These are phyloP conservation scores for Lichtheimia corymbifera DNA, from an alignment of 371 early-diverging fungal species.

Conservation along the genomic window DNA sequence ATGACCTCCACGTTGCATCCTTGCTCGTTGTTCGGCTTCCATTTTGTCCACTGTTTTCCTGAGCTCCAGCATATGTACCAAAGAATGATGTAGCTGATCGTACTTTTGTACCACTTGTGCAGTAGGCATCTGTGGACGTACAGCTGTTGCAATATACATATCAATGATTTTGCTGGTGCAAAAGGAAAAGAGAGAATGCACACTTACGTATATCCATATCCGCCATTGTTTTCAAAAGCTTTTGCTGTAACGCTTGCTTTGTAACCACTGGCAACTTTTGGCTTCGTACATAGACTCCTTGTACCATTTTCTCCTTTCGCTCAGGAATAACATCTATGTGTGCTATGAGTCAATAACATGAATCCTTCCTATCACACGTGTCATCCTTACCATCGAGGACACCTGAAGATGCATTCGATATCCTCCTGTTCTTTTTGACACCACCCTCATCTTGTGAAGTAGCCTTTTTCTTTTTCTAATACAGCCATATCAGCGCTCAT, in stretches of 20 bases:
- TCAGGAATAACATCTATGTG: conserved; percentile 38
- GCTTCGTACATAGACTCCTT: conserved; percentile 77
- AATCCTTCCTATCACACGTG: conserved; percentile 1
- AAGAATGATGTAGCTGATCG: conserved; percentile 70
- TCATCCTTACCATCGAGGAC: conserved; percentile 28
- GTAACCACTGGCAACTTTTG: conserved; percentile 64
- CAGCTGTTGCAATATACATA: conserved; percentile 38
- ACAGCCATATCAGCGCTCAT: not conserved
- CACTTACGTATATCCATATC: conserved; percentile 63
- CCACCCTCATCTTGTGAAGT: conserved; percentile 17
- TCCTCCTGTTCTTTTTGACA: conserved; percentile 36
- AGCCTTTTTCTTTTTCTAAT: conserved; percentile 41
- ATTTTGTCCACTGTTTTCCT: conserved; percentile 81
- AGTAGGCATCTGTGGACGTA: conserved; percentile 81
- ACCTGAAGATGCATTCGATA: conserved; percentile 37
- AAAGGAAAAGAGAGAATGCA: not conserved
- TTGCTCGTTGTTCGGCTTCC: conserved; percentile 63
- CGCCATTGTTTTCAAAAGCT: conserved; percentile 66
- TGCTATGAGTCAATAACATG: not conserved
- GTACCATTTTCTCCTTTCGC: conserved; percentile 67
- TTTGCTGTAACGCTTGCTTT: conserved; percentile 64
- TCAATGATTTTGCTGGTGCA: conserved; percentile 29
- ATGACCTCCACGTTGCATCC: conserved; percentile 7
- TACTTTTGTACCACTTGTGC: conserved; percentile 71
- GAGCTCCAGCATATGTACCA: conserved; percentile 78